Percentiles rank a stretch among this genome's conserved stretches.
Conservation (phyloP, 2,329 filamentous ascomycete species). For the Pseudogymnoascus sp. region DNA sequence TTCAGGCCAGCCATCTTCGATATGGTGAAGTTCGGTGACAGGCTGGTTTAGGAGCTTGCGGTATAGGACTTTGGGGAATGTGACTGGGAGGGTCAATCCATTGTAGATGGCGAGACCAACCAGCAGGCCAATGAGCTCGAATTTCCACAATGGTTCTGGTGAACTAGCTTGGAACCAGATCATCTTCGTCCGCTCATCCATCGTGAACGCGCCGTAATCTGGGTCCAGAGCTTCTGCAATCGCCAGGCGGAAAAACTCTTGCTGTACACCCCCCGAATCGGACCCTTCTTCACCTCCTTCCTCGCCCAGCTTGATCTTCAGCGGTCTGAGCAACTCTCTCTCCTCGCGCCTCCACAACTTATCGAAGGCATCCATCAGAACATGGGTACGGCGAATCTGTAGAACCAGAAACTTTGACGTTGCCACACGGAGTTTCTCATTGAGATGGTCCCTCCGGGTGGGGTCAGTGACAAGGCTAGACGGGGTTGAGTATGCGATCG, state of each 20-base stretch:
- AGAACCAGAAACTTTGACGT: slow-evolving; percentile 65
- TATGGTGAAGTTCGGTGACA: slow-evolving; percentile 63
- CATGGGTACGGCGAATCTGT: slow-evolving; percentile 55
- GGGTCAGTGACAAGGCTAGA: slow-evolving; percentile 46
- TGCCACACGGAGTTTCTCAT: slow-evolving; percentile 55
- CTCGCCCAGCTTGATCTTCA: slow-evolving; percentile 82
- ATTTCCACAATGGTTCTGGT: slow-evolving; percentile 78
- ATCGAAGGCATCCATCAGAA: slow-evolving; percentile 69
- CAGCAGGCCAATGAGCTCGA: slow-evolving; percentile 79
- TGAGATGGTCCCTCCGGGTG: slow-evolving; percentile 52
- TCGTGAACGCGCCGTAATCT: slow-evolving; percentile 69
- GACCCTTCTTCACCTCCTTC: slow-evolving; percentile 78
- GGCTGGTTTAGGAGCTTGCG: slow-evolving; percentile 64
- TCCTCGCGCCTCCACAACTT: slow-evolving; percentile 83
- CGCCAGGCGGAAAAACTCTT: slow-evolving; percentile 86
- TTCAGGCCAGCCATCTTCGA: slow-evolving; percentile 80
- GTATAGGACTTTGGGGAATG: slow-evolving; percentile 80
- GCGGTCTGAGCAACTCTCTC: slow-evolving; percentile 70
- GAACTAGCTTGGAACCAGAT: slow-evolving; percentile 83
- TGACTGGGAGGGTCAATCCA: slow-evolving; percentile 81
- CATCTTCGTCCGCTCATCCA: slow-evolving; percentile 67
- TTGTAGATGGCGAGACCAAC: slow-evolving; percentile 89
- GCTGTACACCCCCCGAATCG: slow-evolving; percentile 90
- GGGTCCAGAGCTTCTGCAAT: slow-evolving; percentile 73
- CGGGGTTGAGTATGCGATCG: slow-evolving; percentile 38